Evolutionary conservation across 257 asterid genomes (phyloP).

Genomic region (Solanum commersonii): DNA sequence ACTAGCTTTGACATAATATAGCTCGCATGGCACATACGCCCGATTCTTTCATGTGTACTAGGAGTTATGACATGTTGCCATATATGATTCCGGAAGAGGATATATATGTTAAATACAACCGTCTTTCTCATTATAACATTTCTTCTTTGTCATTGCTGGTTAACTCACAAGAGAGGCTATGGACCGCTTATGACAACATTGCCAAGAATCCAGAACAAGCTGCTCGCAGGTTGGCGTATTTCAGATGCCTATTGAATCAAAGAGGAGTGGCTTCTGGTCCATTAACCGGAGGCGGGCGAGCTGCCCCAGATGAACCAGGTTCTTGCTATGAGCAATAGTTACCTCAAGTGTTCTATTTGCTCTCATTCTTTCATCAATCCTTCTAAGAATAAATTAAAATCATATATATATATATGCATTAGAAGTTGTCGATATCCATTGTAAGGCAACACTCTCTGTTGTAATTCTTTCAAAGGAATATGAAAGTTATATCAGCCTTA

Average conservation of each 20-base stretch:
- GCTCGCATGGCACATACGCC: background rate
- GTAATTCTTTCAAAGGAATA: background rate
- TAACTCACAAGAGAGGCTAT: constrained; percentile 56
- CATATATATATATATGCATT: background rate
- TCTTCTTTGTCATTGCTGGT: background rate
- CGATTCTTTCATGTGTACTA: background rate
- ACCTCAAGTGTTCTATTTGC: background rate
- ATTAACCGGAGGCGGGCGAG: constrained; percentile 50
- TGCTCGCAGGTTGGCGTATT: constrained; percentile 41
- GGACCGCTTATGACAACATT: constrained; percentile 54
- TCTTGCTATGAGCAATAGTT: constrained; percentile 62
- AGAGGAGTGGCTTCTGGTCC: constrained; percentile 94
- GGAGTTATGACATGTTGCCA: background rate
- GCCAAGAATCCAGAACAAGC: constrained; percentile 51
- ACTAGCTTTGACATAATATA: background rate
- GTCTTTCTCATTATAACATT: background rate
- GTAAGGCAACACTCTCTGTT: background rate
- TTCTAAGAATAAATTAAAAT: background rate
- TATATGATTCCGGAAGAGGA: background rate
- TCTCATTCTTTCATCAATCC: background rate
- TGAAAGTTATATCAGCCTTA: background rate
- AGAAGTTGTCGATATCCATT: background rate
- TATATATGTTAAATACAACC: background rate
- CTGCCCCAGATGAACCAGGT: constrained; percentile 56
- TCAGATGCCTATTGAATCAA: constrained; percentile 78